phyloP scores from a whole-genome alignment of 2,329 filamentous ascomycete genomes.

The Mollisiaceae sp. region DNA sequence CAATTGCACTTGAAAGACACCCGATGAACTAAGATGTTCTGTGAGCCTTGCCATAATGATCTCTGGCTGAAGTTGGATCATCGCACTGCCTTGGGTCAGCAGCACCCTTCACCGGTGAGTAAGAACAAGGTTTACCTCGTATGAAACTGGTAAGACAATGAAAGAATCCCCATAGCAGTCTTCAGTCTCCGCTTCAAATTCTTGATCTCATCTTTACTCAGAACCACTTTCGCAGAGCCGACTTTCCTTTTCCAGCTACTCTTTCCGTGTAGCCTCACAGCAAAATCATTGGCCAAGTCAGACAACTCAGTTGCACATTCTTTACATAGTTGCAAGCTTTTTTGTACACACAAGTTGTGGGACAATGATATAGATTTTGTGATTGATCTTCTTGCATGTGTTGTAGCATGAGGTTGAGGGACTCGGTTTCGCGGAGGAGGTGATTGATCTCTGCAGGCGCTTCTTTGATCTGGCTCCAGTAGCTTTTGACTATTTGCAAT shows the following conservation, averaged over 20 bases:
- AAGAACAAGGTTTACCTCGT: constrained; percentile 13
- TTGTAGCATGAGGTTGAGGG: constrained; percentile 16
- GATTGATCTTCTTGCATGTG: constrained; percentile 19
- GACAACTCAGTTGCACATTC: constrained; percentile 16
- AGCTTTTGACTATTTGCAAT: constrained; percentile 25
- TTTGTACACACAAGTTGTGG: constrained; percentile 6
- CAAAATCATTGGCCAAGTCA: constrained; percentile 11
- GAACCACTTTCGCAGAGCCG: constrained; percentile 16
- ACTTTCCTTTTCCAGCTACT: constrained; percentile 20
- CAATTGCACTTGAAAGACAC: not conserved
- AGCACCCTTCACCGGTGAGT: not conserved
- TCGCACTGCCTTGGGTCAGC: constrained; percentile 10
- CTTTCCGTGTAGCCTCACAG: constrained; percentile 14
- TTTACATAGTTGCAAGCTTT: constrained; percentile 22
- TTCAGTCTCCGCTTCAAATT: constrained; percentile 21
- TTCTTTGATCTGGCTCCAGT: constrained; percentile 27
- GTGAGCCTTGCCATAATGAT: constrained; percentile 21
- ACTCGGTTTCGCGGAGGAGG: constrained; percentile 23
- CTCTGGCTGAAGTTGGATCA: constrained; percentile 26
- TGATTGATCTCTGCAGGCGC: constrained; percentile 21
- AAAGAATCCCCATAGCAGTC: constrained; percentile 17
- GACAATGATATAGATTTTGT: not conserved
- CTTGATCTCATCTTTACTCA: constrained; percentile 25
- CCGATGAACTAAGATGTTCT: constrained; percentile 1
- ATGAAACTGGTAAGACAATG: constrained; percentile 20